Evolutionary conservation across 768 basidiomycete species (phyloP).

Genomic region (Boletales sp.): DNA sequence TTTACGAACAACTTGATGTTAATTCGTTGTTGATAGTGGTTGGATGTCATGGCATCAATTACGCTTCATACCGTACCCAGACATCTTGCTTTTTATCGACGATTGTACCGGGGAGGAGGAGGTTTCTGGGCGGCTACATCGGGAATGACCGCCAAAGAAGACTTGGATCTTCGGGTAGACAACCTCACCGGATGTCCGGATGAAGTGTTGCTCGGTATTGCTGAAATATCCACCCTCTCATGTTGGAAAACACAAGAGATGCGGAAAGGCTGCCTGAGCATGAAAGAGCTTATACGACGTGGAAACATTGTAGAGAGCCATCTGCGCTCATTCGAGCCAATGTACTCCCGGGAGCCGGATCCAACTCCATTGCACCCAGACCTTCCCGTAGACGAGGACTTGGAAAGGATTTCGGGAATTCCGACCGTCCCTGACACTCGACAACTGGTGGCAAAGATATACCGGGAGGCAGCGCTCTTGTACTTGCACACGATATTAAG

Average conservation of each 20-base stretch:
- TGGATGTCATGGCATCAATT: constrained; percentile 71
- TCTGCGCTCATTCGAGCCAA: constrained; percentile 43
- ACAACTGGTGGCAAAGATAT: constrained; percentile 50
- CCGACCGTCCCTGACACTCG: constrained; percentile 42
- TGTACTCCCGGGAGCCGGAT: constrained; percentile 27
- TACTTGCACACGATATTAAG: constrained; percentile 72
- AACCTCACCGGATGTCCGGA: constrained; percentile 74
- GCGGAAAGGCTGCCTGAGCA: constrained; percentile 63
- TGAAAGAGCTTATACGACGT: constrained; percentile 70
- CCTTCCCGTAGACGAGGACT: constrained; percentile 22
- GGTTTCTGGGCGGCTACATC: constrained; percentile 42
- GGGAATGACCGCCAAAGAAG: constrained; percentile 29
- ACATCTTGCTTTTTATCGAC: constrained; percentile 63
- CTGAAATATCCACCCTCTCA: constrained; percentile 67
- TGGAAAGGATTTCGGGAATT: constrained; percentile 29
- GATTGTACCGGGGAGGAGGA: constrained; percentile 52
- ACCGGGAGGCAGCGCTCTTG: constrained; percentile 60
- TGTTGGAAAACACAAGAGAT: constrained; percentile 71
- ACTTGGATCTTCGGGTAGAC: constrained; percentile 59
- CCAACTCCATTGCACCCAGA: constrained; percentile 42
- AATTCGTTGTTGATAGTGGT: constrained; percentile 50
- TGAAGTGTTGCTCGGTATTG: constrained; percentile 71
- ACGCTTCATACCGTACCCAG: constrained; percentile 59
- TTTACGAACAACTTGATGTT: constrained; percentile 3
- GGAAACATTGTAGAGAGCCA: constrained; percentile 69